Evolutionary conservation across 2,329 filamentous ascomycete species (phyloP).

Genomic region (Magnaporthales sp.): DNA sequence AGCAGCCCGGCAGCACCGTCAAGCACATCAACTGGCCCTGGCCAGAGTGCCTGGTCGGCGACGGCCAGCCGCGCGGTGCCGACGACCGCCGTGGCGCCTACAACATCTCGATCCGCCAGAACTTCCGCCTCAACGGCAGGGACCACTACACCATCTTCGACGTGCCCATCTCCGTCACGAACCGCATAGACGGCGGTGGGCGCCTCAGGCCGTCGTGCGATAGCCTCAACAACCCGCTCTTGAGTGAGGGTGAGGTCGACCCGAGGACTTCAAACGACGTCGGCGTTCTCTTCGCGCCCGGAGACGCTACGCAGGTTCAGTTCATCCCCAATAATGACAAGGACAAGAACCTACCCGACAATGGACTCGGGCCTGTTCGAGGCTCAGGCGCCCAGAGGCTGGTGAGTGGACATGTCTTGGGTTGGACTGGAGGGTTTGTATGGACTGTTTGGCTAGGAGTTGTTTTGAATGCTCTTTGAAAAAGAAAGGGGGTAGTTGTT

Average conservation of each 20-base stretch:
- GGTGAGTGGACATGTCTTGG: slow-evolving; percentile 21
- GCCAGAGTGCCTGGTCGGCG: slow-evolving; percentile 59
- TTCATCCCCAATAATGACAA: slow-evolving; percentile 16
- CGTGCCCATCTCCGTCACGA: slow-evolving; percentile 59
- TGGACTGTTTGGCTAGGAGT: slow-evolving; percentile 24
- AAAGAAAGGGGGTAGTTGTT: slow-evolving; percentile 1
- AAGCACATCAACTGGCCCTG: slow-evolving; percentile 68
- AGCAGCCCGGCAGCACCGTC: slow-evolving; percentile 59
- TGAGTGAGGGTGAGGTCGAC: slow-evolving; percentile 36
- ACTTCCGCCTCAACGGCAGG: slow-evolving; percentile 54
- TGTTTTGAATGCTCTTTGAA: slow-evolving; percentile 21
- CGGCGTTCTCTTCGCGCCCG: slow-evolving; percentile 41
- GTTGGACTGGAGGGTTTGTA: slow-evolving; percentile 22
- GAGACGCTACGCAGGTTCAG: slow-evolving; percentile 37
- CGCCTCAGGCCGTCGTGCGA: slow-evolving; percentile 30
- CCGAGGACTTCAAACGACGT: slow-evolving; percentile 29
- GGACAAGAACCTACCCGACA: slow-evolving; percentile 18
- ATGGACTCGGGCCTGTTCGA: slow-evolving; percentile 21
- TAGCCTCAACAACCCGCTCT: slow-evolving; percentile 39
- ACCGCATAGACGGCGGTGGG: slow-evolving; percentile 46
- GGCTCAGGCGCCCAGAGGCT: slow-evolving; percentile 14
- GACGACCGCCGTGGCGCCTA: slow-evolving; percentile 51
- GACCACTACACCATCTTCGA: slow-evolving; percentile 65
- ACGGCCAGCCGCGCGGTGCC: slow-evolving; percentile 36
- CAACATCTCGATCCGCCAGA: slow-evolving; percentile 66